Evolutionary conservation across 2,329 filamentous ascomycete genomes (phyloP).

Genomic region (Helicocarpus griseus): DNA sequence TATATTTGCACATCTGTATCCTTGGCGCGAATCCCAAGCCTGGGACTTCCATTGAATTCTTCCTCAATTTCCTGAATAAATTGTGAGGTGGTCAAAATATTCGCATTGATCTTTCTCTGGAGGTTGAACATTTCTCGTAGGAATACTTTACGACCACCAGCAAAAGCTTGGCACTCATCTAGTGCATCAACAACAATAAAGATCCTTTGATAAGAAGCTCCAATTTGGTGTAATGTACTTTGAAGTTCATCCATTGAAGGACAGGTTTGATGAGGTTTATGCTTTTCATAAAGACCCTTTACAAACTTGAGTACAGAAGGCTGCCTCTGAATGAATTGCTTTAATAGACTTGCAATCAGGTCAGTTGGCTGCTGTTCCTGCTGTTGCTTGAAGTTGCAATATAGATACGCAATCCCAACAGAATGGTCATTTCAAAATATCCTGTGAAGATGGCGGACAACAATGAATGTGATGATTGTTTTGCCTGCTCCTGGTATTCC

Average conservation of each 20-base stretch:
- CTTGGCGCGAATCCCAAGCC: not conserved
- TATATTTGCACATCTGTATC: conserved; percentile 5
- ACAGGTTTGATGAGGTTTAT: not conserved
- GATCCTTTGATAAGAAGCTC: not conserved
- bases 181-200: conserved; percentile 13
- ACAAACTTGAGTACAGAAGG: conserved; percentile 3
- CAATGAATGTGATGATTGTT: conserved; percentile 10
- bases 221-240: not conserved
- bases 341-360: conserved; percentile 1
- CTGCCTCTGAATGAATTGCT: not conserved
- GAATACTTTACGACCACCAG: not conserved
- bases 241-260: conserved; percentile 6
- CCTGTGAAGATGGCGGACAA: conserved; percentile 5
- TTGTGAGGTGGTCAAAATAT: not conserved
- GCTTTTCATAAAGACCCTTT: conserved; percentile 5
- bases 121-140: conserved; percentile 1
- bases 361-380: not conserved
- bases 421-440: not conserved
- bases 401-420: conserved; percentile 2
- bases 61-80: not conserved
- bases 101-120: not conserved
- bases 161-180: conserved; percentile 8
- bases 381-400: not conserved
- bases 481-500: conserved; percentile 13
- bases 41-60: not conserved